Conservation (phyloP, 768 basidiomycete species). For the Leccinum truebloodii region DNA sequence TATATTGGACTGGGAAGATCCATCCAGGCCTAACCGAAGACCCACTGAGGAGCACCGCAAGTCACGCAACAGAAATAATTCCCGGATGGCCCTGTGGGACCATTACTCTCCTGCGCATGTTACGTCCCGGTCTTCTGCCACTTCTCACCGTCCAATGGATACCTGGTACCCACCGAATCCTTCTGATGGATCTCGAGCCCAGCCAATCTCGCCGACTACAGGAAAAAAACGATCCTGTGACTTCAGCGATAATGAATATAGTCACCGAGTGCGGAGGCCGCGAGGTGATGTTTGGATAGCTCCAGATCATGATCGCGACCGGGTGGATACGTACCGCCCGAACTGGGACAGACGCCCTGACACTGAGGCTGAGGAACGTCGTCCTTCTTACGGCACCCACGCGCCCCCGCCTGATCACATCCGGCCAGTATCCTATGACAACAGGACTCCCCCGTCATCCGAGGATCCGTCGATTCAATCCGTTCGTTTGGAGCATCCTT, state of each 20-base stretch:
- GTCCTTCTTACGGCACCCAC: constrained; percentile 6
- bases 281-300: constrained; percentile 24
- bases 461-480: neutral
- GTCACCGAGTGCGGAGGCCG: constrained; percentile 24
- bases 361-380: constrained; percentile 18
- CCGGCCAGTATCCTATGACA: constrained; percentile 9
- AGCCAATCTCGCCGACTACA: constrained; percentile 17
- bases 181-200: constrained; percentile 16
- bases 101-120: constrained; percentile 14
- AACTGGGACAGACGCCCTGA: constrained; percentile 14
- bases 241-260: constrained; percentile 20
- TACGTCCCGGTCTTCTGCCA: constrained; percentile 1
- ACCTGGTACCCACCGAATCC: constrained; percentile 9
- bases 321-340: constrained; percentile 8
- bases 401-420: constrained; percentile 9
- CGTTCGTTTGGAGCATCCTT: constrained; percentile 11
- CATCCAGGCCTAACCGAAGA: constrained; percentile 10
- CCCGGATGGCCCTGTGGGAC: constrained; percentile 4
- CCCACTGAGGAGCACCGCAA: constrained; percentile 11
- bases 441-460: neutral
- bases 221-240: constrained; percentile 28
- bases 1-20: constrained; percentile 12
- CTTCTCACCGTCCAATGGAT: constrained; percentile 5
- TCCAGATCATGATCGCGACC: constrained; percentile 10
- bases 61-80: constrained; percentile 3